phyloP scores from a whole-genome alignment of 495 filamentous ascomycete species.

The Penicillium argentinense region DNA sequence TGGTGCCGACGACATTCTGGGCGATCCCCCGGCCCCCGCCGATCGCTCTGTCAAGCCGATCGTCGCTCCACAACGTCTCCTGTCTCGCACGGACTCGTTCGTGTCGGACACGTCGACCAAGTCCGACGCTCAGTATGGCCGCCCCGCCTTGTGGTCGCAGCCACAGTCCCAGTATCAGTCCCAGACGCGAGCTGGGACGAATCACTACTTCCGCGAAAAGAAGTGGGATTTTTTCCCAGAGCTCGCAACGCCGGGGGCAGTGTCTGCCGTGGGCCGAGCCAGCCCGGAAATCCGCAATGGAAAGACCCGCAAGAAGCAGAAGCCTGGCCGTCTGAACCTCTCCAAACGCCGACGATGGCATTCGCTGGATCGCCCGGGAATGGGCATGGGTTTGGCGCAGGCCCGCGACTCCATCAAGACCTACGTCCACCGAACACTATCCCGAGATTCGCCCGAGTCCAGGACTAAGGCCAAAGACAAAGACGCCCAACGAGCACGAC shows the following conservation, averaged over 20 bases:
- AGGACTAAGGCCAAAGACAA: slow-evolving; percentile 26
- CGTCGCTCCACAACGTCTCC: slow-evolving; percentile 14
- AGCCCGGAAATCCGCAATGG: slow-evolving; percentile 1
- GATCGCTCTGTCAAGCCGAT: slow-evolving; percentile 8
- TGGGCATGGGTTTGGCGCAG: slow-evolving; percentile 24
- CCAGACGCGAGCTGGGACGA: slow-evolving; percentile 28
- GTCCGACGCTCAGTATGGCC: slow-evolving; percentile 25
- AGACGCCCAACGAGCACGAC: slow-evolving; percentile 18
- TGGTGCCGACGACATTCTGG: slow-evolving; percentile 32
- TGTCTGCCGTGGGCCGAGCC: slow-evolving; percentile 16
- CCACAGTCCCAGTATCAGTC: too few relatives aligned
- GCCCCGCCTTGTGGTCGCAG: slow-evolving; percentile 25
- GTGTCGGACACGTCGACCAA: slow-evolving; percentile 2
- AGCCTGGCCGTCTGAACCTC: slow-evolving; percentile 27
- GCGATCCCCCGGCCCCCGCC: slow-evolving; percentile 20
- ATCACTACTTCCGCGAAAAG: slow-evolving; percentile 50
- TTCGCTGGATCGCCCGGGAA: slow-evolving; percentile 23
- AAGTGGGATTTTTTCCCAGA: slow-evolving; percentile 53
- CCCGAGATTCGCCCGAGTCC: slow-evolving; percentile 24
- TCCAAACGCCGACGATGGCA: slow-evolving; percentile 26
- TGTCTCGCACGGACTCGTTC: slow-evolving; percentile 14
- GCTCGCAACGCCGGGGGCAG: slow-evolving; percentile 32
- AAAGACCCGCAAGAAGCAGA: slow-evolving; percentile 29
- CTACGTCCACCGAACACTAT: slow-evolving; percentile 34
- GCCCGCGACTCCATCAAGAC: slow-evolving; percentile 42